Conservation (phyloP, 257 asterid genomes). For the Salvia hispanica region DNA sequence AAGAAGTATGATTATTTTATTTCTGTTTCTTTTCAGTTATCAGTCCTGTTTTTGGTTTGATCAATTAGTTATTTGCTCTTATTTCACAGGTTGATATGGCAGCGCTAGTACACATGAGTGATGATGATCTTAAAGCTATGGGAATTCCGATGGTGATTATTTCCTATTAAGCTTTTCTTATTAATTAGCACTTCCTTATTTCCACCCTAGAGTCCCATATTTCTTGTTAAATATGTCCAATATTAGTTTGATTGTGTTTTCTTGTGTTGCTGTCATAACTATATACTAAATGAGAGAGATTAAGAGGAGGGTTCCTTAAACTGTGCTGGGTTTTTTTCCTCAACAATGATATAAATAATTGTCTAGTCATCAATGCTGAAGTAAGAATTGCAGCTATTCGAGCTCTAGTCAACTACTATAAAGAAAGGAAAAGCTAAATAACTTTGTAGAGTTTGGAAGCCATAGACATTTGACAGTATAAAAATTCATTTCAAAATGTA, state of each 20-base stretch:
- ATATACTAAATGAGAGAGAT: neutral
- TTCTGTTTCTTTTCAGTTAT: constrained; percentile 27
- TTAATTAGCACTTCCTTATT: neutral
- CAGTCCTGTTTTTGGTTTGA: constrained; percentile 11
- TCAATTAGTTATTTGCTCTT: constrained; percentile 10
- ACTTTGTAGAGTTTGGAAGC: neutral
- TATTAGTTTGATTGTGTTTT: neutral
- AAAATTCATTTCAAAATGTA: neutral
- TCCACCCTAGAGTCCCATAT: neutral
- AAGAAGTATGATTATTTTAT: constrained; percentile 64
- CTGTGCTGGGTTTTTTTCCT: neutral
- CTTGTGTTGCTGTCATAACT: neutral
- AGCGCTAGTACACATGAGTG: constrained; percentile 92
- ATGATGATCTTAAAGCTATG: constrained; percentile 95
- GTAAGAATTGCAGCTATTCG: neutral
- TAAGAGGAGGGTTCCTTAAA: neutral
- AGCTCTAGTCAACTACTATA: neutral
- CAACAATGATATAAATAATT: neutral
- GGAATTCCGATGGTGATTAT: constrained; percentile 94
- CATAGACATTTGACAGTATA: neutral
- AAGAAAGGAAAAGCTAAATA: neutral
- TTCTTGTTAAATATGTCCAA: constrained; percentile 15
- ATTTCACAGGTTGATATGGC: constrained; percentile 90
- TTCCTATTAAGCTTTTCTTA: constrained; percentile 17
- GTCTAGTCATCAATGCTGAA: constrained; percentile 3